These are phyloP conservation scores for Sugiyamaella mastotermitis DNA, from an alignment of 805 yeast species.

Conservation along the genomic window DNA sequence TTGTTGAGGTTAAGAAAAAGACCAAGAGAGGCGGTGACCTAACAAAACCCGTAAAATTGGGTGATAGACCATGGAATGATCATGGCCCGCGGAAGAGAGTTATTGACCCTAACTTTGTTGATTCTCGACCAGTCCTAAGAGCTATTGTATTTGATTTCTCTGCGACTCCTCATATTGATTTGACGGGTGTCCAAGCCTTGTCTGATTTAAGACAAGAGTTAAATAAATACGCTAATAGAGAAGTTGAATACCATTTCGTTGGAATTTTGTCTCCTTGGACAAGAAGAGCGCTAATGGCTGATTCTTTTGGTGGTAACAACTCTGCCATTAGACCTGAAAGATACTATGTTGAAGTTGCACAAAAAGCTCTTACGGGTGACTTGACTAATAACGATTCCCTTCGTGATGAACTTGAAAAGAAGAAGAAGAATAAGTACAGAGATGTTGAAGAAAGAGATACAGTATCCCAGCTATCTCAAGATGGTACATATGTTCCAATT, in stretches of 20 bases:
- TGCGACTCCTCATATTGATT: conserved; percentile 67
- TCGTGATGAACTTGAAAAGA: conserved; percentile 8
- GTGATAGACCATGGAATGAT: conserved; percentile 86
- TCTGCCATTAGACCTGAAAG: conserved; percentile 29
- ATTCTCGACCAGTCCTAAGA: conserved; percentile 60
- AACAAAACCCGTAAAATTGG: conserved; percentile 28
- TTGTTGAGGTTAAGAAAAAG: conserved; percentile 55
- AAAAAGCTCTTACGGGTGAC: conserved; percentile 12
- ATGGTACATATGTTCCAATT: conserved; percentile 47
- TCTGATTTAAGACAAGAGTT: conserved; percentile 70
- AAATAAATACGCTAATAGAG: conserved; percentile 68
- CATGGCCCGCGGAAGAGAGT: conserved; percentile 51
- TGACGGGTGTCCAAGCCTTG: conserved; percentile 72
- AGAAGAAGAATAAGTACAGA: conserved; percentile 10
- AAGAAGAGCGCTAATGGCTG: conserved; percentile 63
- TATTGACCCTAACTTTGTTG: conserved; percentile 28
- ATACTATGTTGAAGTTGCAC: conserved; percentile 17
- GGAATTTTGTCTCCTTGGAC: conserved; percentile 87
- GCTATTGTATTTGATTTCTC: conserved; percentile 79
- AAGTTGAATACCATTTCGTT: conserved; percentile 84
- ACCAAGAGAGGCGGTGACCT: conserved; percentile 55
- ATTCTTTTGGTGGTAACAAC: conserved; percentile 66
- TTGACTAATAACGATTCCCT: conserved; percentile 9
- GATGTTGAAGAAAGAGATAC: conserved; percentile 20
- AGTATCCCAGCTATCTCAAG: conserved; percentile 16